These are phyloP conservation scores for Lepidopterella palustris DNA, from an alignment of 495 filamentous ascomycete species.

Conservation along the genomic window DNA sequence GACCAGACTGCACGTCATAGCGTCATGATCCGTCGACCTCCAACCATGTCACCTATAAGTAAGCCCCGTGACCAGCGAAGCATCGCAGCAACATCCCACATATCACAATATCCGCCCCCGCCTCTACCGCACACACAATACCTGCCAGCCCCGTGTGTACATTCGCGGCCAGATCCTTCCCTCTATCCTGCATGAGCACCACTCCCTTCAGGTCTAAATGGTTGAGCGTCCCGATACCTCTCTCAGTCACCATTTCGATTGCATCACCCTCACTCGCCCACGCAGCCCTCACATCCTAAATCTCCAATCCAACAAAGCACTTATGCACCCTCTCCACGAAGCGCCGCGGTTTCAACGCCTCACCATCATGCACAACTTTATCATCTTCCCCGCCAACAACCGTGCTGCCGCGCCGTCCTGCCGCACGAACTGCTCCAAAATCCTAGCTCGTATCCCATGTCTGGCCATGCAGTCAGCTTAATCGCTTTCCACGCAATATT, in stretches of 20 bases:
- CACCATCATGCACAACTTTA: constrained; percentile 19
- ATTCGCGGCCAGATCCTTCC: constrained; percentile 15
- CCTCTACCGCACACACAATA: constrained; percentile 8
- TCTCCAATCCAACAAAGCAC: constrained; percentile 7
- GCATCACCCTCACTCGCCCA: constrained; percentile 17
- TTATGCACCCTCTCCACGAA: constrained; percentile 7
- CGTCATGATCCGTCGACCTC: constrained; percentile 20
- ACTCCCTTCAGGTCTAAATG: constrained; percentile 13
- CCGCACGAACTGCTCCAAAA: constrained; percentile 15
- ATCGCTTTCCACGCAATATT: constrained; percentile 22
- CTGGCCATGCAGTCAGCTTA: constrained; percentile 6
- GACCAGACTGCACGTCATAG: constrained; percentile 24
- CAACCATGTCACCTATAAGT: constrained; percentile 31
- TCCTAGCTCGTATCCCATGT: constrained; percentile 12
- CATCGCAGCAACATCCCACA: constrained; percentile 31
- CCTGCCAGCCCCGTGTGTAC: constrained; percentile 9
- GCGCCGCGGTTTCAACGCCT: constrained; percentile 13
- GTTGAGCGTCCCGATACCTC: constrained; percentile 3
- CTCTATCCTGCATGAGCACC: not conserved
- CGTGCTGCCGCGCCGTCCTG: constrained; percentile 13
- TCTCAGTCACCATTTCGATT: constrained; percentile 6
- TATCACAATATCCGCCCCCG: constrained; percentile 29
- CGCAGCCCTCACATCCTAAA: constrained; percentile 6
- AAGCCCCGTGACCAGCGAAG: constrained; percentile 30
- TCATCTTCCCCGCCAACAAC: constrained; percentile 5